Percentiles rank a stretch among this genome's conserved stretches.
Evolutionary conservation across 208 protist species (phyloP).

Genomic region (Trypanosoma theileri): DNA sequence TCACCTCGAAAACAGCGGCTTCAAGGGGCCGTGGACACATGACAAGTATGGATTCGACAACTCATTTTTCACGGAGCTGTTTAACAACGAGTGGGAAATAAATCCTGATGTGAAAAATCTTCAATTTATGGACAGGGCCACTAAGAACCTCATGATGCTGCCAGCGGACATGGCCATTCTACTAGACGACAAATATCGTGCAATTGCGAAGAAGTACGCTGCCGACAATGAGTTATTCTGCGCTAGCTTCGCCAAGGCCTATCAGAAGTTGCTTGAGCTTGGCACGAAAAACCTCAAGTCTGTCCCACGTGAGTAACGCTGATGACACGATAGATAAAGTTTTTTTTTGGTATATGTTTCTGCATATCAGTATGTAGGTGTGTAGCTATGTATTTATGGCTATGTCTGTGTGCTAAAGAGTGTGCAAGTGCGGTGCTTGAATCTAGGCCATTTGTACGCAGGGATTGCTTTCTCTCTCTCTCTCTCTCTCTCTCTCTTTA

Average conservation of each 20-base stretch:
- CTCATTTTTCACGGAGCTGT: conserved; percentile 85
- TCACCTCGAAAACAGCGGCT: conserved; percentile 83
- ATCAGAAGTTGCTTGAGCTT: conserved; percentile 76
- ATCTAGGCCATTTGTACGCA: too few relatives aligned
- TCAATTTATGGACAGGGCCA: conserved; percentile 83
- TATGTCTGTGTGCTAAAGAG: too few relatives aligned
- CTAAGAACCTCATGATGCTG: conserved; percentile 92
- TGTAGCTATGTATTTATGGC: too few relatives aligned
- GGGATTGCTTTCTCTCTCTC: too few relatives aligned
- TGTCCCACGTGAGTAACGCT: conserved; percentile 5
- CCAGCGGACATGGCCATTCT: conserved; percentile 86
- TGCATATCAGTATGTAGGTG: too few relatives aligned
- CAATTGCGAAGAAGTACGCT: conserved; percentile 87
- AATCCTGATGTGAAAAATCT: conserved; percentile 48
- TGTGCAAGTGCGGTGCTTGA: too few relatives aligned
- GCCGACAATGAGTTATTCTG: conserved; percentile 90
- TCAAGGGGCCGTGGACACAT: conserved; percentile 90
- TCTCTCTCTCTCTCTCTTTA: too few relatives aligned
- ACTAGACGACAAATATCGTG: conserved; percentile 75
- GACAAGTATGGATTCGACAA: conserved; percentile 91
- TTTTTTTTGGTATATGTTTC: too few relatives aligned
- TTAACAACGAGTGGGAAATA: conserved; percentile 85
- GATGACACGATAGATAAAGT: neutral
- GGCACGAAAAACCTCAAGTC: conserved; percentile 41
- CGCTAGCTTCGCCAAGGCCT: conserved; percentile 84